Percentiles rank a stretch among this genome's conserved stretches.
These are phyloP conservation scores for Waltergamsia citrina DNA, from an alignment of 2,329 filamentous ascomycete genomes.

Conservation along the genomic window DNA sequence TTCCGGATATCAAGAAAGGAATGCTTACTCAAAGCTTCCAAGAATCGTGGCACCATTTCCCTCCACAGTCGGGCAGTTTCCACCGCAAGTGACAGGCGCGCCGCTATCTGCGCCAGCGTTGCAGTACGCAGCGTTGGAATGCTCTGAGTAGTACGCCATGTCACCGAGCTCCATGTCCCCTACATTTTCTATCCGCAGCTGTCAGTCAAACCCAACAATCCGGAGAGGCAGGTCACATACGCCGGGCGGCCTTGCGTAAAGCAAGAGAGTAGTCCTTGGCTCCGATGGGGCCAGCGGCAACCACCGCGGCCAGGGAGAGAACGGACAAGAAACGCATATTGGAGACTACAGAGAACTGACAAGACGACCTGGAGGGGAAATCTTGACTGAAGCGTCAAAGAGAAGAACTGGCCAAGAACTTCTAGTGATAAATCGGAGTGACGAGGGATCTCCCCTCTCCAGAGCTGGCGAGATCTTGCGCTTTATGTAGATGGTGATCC, in stretches of 20 bases:
- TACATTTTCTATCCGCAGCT: conserved; percentile 8
- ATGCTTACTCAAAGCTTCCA: conserved; percentile 30
- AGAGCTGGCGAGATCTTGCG: too few species aligned
- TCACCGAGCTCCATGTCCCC: conserved; percentile 22
- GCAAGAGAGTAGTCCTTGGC: conserved; percentile 12
- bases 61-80: conserved; percentile 32
- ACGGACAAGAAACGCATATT: conserved; percentile 14
- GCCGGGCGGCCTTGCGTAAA: background rate
- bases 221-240: background rate
- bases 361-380: too few species aligned
- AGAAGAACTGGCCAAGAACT: too few species aligned
- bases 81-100: conserved; percentile 29
- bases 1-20: too few species aligned
- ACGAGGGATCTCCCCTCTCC: too few species aligned
- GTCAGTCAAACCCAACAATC: too few species aligned
- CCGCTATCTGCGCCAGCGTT: conserved; percentile 32
- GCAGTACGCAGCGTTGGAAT: conserved; percentile 43
- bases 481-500: too few species aligned
- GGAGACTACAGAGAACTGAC: background rate
- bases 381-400: too few species aligned
- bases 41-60: conserved; percentile 31
- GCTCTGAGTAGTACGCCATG: conserved; percentile 40
- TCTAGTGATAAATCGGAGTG: too few species aligned
- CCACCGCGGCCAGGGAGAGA: conserved; percentile 15
- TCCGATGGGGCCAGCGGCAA: conserved; percentile 13